Conservation (phyloP, 768 basidiomycete species). For the Auricularia cornea region DNA sequence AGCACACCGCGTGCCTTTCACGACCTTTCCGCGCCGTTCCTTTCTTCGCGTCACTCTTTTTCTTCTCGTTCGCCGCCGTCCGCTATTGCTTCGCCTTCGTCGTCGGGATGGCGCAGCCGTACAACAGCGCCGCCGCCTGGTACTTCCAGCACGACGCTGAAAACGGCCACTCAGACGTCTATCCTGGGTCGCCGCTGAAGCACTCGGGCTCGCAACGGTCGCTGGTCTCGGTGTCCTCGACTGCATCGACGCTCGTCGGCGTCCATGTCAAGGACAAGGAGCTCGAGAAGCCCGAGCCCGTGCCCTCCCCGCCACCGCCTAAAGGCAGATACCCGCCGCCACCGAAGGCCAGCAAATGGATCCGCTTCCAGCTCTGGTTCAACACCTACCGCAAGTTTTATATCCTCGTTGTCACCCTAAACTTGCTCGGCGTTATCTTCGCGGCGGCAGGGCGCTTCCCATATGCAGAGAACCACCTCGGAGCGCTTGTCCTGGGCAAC, state of each 20-base stretch:
- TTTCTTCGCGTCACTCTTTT: background rate
- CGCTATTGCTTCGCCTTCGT: background rate
- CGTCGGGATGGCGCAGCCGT: background rate
- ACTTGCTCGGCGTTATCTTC: background rate
- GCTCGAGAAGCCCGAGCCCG: background rate
- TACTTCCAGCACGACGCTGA: background rate
- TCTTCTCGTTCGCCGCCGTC: background rate
- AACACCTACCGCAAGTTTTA: slow-evolving; percentile 33
- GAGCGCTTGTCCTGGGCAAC: slow-evolving; percentile 2
- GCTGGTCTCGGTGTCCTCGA: background rate
- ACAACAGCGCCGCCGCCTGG: background rate
- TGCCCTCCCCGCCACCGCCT: background rate
- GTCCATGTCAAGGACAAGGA: background rate
- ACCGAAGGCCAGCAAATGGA: slow-evolving; percentile 18
- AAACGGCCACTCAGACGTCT: background rate
- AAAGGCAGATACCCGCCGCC: slow-evolving; percentile 7
- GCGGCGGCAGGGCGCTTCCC: background rate
- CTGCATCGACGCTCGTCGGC: background rate
- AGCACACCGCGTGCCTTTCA: background rate
- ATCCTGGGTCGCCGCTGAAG: background rate
- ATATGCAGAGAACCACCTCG: background rate
- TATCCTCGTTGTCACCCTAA: background rate
- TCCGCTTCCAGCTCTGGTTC: slow-evolving; percentile 28
- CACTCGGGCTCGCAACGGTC: background rate
- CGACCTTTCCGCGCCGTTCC: background rate